Conservation (phyloP, 2,329 filamentous ascomycete species). For the Esteya vermicola region DNA sequence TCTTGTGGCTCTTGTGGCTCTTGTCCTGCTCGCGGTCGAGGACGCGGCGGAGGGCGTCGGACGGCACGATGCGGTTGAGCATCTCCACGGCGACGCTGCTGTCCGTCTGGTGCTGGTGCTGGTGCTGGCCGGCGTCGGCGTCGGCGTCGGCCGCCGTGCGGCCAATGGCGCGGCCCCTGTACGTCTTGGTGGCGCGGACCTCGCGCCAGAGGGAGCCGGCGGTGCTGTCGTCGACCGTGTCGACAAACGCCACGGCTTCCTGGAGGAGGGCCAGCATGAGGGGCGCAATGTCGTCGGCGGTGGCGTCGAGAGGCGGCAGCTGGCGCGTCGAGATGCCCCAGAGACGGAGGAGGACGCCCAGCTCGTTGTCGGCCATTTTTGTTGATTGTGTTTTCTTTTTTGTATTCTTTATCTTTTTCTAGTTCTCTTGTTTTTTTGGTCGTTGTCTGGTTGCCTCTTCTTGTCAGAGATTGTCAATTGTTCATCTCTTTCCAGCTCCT, state of each 20-base stretch:
- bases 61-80: slow-evolving; percentile 33
- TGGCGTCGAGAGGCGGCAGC: slow-evolving; percentile 27
- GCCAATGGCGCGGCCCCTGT: slow-evolving; percentile 12
- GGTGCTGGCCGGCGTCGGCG: too few relatives aligned
- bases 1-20: slow-evolving; percentile 9
- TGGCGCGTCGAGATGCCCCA: slow-evolving; percentile 34
- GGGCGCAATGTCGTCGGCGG: slow-evolving; percentile 27
- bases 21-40: too few relatives aligned
- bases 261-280: slow-evolving; percentile 38
- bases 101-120: too few relatives aligned
- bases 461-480: background rate
- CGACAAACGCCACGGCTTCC: slow-evolving; percentile 47
- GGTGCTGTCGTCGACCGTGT: slow-evolving; percentile 19
- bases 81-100: slow-evolving; percentile 40
- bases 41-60: slow-evolving; percentile 6
- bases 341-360: slow-evolving; percentile 38
- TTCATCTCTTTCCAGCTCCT: background rate
- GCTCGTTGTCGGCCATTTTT: slow-evolving; percentile 4
- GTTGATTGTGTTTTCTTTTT: background rate
- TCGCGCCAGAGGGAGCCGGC: slow-evolving; percentile 22
- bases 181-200: slow-evolving; percentile 27
- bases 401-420: too few relatives aligned
- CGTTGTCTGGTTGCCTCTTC: background rate
- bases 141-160: slow-evolving; percentile 19
- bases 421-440: background rate